Evolutionary conservation across 2,329 filamentous ascomycete genomes (phyloP).

Genomic region (Bertia moriformis): DNA sequence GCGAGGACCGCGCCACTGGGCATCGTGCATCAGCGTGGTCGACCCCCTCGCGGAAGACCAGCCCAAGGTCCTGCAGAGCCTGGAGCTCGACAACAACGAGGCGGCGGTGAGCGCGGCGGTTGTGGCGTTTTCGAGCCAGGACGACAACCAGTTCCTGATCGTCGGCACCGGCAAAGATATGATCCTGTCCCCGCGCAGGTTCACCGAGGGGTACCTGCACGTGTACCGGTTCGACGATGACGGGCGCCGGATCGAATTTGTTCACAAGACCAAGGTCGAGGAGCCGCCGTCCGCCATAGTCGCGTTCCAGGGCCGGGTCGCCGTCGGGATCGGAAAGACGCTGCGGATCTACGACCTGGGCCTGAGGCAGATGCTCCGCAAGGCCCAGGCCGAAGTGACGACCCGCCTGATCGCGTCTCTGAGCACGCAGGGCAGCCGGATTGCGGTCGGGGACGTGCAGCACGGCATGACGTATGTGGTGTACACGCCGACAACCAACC

Average conservation of each 20-base stretch:
- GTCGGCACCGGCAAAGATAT: constrained; percentile 91
- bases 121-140: constrained; percentile 75
- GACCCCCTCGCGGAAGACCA: constrained; percentile 65
- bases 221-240: constrained; percentile 81
- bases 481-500: constrained; percentile 84
- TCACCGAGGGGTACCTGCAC: constrained; percentile 70
- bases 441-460: constrained; percentile 82
- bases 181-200: constrained; percentile 61
- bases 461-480: constrained; percentile 85
- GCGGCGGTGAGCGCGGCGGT: constrained; percentile 74
- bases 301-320: constrained; percentile 79
- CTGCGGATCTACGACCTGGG: constrained; percentile 85
- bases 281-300: constrained; percentile 79
- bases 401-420: constrained; percentile 76
- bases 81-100: constrained; percentile 81
- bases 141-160: constrained; percentile 78
- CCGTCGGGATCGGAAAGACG: constrained; percentile 72
- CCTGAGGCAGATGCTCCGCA: constrained; percentile 81
- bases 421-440: constrained; percentile 78
- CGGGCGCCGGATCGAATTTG: constrained; percentile 83
- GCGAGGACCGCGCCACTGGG: constrained; percentile 72
- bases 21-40: constrained; percentile 87
- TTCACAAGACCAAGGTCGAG: constrained; percentile 89
- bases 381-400: constrained; percentile 68
- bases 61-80: constrained; percentile 53